These are phyloP conservation scores for Colletotrichum spinosum DNA, from an alignment of 2,329 filamentous ascomycete species.

Conservation along the genomic window DNA sequence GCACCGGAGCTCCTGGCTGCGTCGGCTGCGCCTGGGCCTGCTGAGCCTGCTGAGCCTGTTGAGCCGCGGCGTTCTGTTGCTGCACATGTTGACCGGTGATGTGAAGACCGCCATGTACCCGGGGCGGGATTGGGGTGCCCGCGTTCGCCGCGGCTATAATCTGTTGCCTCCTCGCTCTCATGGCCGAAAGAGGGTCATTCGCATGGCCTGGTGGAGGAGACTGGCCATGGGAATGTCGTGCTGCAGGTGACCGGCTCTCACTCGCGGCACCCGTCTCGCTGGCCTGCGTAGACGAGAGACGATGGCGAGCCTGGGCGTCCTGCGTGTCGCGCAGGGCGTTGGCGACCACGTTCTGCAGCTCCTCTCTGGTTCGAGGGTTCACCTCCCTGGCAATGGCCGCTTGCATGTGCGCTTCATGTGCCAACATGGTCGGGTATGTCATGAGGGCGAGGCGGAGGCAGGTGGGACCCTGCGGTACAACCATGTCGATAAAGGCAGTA, in stretches of 20 bases:
- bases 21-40: slow-evolving; percentile 13
- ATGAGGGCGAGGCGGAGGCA: slow-evolving; percentile 59
- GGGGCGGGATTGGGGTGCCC: neutral
- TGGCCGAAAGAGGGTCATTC: neutral
- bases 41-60: slow-evolving; percentile 1
- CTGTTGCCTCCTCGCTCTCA: no score
- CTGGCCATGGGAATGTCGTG: no score
- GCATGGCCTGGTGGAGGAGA: no score
- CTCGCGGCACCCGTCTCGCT: slow-evolving; percentile 20
- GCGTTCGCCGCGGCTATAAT: no score
- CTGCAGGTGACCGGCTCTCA: no score
- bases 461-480: slow-evolving; percentile 61
- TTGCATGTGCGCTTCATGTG: slow-evolving; percentile 61
- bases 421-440: slow-evolving; percentile 61
- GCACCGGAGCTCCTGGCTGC: slow-evolving; percentile 34
- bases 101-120: slow-evolving; percentile 32
- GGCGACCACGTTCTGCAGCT: slow-evolving; percentile 63
- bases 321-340: slow-evolving; percentile 59
- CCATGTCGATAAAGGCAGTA: slow-evolving; percentile 63
- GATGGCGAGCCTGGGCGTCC: slow-evolving; percentile 52
- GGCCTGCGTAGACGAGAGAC: slow-evolving; percentile 42
- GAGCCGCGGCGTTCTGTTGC: neutral
- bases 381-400: slow-evolving; percentile 63
- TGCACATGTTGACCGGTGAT: slow-evolving; percentile 24
- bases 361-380: slow-evolving; percentile 59